Conservation (phyloP, 2,329 filamentous ascomycete genomes). For the Pleoardoris graminearum region DNA sequence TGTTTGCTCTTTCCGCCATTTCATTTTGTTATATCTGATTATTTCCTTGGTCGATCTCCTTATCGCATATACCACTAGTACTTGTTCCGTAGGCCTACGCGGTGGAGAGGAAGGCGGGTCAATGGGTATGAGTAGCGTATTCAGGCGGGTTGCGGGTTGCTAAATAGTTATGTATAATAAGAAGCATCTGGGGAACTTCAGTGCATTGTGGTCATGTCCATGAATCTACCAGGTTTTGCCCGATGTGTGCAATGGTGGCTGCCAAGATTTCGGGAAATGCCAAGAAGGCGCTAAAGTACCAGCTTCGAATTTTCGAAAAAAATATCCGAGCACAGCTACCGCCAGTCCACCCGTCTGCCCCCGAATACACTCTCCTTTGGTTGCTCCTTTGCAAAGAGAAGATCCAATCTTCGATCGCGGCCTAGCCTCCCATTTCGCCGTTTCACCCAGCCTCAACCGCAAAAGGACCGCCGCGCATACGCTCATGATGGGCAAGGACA, state of each 20-base stretch:
- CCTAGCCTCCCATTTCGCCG: not conserved
- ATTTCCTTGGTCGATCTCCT: constrained; percentile 23
- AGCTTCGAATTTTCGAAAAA: too few species aligned
- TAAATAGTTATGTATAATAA: constrained; percentile 28
- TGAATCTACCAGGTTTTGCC: not conserved
- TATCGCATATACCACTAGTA: constrained; percentile 45
- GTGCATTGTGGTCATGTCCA: not conserved
- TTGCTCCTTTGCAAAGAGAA: not conserved
- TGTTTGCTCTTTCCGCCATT: constrained; percentile 18
- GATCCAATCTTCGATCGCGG: not conserved
- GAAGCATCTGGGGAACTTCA: not conserved
- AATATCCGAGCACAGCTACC: not conserved
- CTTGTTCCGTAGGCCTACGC: constrained; percentile 32
- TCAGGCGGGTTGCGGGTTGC: constrained; percentile 18
- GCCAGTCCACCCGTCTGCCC: not conserved
- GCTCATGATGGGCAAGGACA: constrained; percentile 43
- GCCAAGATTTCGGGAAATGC: constrained; percentile 8
- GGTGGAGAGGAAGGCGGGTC: constrained; percentile 18
- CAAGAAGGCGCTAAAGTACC: not conserved
- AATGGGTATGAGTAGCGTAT: constrained; percentile 23
- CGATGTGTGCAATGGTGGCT: not conserved
- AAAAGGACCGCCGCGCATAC: not conserved
- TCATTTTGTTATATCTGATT: not conserved
- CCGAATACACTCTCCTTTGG: not conserved
- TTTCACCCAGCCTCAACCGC: not conserved